Conservation (phyloP, 352 stramenopile species). For the Pythium pectinolyticum region DNA sequence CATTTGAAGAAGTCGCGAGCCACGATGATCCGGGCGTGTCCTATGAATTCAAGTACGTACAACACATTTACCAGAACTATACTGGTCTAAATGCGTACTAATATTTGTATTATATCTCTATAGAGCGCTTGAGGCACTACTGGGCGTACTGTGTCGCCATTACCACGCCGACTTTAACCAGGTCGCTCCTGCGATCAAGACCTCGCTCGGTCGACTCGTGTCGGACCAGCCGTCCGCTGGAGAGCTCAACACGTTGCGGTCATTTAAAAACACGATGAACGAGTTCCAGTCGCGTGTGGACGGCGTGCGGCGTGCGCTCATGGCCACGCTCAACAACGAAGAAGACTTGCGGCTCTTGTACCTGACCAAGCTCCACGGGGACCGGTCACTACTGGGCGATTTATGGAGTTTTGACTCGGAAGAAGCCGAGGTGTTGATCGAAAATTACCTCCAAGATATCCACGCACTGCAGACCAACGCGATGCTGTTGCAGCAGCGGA, state of each 20-base stretch:
- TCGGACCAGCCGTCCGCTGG: constrained; percentile 38
- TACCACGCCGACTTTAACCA: constrained; percentile 47
- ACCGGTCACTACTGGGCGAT: constrained; percentile 45
- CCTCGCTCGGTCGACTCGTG: constrained; percentile 46
- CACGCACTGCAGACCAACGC: constrained; percentile 69
- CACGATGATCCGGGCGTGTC: constrained; percentile 44
- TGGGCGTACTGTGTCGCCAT: constrained; percentile 49
- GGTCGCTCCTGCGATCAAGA: constrained; percentile 36
- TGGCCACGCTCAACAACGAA: constrained; percentile 74
- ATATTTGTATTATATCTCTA: constrained; percentile 21
- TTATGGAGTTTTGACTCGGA: constrained; percentile 71
- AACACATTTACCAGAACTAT: background rate
- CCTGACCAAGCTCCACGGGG: constrained; percentile 61
- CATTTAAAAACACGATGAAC: constrained; percentile 78
- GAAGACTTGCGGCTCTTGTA: constrained; percentile 69
- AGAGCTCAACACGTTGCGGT: constrained; percentile 60
- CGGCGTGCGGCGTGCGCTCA: constrained; percentile 54
- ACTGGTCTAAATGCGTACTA: too few relatives aligned
- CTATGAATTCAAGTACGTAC: constrained; percentile 60
- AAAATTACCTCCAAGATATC: constrained; percentile 82
- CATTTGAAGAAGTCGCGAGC: constrained; percentile 41
- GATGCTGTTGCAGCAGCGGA: constrained; percentile 65
- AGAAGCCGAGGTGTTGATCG: constrained; percentile 73
- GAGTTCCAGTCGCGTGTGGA: constrained; percentile 72
- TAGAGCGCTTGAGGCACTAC: constrained; percentile 34